phyloP scores from a whole-genome alignment of 2,329 filamentous ascomycete species.

The Phaeosphaeria sp. region DNA sequence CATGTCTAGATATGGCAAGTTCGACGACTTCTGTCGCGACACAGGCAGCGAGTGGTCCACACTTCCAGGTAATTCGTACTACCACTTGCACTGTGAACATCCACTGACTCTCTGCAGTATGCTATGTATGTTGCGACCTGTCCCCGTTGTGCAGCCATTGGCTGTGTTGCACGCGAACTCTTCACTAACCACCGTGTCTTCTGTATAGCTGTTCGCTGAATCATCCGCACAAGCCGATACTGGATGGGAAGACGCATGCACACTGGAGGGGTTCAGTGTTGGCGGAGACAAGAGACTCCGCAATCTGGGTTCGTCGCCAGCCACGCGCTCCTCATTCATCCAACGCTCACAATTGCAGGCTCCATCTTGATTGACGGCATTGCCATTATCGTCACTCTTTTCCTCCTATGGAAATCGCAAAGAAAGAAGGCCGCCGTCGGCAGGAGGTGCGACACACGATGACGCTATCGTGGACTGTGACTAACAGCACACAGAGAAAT shows the following conservation, averaged over 20 bases:
- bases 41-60: constrained; percentile 51
- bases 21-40: constrained; percentile 58
- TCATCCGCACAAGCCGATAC: constrained; percentile 64
- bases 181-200: constrained; percentile 34
- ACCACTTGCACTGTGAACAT: constrained; percentile 1
- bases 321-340: constrained; percentile 8
- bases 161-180: constrained; percentile 15
- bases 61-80: constrained; percentile 45
- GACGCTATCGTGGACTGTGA: background rate
- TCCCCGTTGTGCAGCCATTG: constrained; percentile 8
- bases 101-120: constrained; percentile 48
- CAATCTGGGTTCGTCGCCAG: constrained; percentile 74
- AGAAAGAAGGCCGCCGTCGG: constrained; percentile 93
- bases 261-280: constrained; percentile 76
- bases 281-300: constrained; percentile 70
- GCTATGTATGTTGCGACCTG: constrained; percentile 52
- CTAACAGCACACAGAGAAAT: constrained; percentile 74
- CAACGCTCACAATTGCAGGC: constrained; percentile 59
- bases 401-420: constrained; percentile 81
- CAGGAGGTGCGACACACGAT: constrained; percentile 68
- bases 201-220: constrained; percentile 67
- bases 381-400: constrained; percentile 71
- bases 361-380: constrained; percentile 83
- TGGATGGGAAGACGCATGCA: constrained; percentile 69
- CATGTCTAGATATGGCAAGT: constrained; percentile 48